Conservation (phyloP, 2,329 filamentous ascomycete genomes). For the Aspergillus felis region DNA sequence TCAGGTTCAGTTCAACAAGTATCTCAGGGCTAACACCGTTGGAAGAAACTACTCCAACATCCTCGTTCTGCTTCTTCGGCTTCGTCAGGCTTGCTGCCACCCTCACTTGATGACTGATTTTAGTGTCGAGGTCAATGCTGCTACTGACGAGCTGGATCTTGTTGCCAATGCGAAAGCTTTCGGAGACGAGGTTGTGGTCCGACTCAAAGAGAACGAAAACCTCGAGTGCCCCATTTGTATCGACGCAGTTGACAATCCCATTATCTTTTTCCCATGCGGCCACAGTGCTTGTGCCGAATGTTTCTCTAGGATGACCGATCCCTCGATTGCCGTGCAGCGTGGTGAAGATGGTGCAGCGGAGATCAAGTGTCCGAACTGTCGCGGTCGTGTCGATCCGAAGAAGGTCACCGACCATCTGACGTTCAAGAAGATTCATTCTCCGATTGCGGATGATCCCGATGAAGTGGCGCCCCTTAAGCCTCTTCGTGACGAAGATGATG, state of each 20-base stretch:
- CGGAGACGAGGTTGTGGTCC: slow-evolving; percentile 56
- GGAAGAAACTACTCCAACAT: slow-evolving; percentile 74
- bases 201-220: slow-evolving; percentile 57
- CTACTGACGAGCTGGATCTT: slow-evolving; percentile 54
- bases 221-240: slow-evolving; percentile 83
- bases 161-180: slow-evolving; percentile 61
- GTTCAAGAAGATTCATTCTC: slow-evolving; percentile 71
- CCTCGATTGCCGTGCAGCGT: slow-evolving; percentile 52
- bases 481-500: slow-evolving; percentile 26
- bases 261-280: slow-evolving; percentile 77
- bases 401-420: slow-evolving; percentile 69
- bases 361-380: slow-evolving; percentile 72
- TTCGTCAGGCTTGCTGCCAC: slow-evolving; percentile 79
- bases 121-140: slow-evolving; percentile 47
- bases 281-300: slow-evolving; percentile 77
- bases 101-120: slow-evolving; percentile 68
- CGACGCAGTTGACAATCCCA: slow-evolving; percentile 69
- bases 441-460: slow-evolving; percentile 42
- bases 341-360: slow-evolving; percentile 54
- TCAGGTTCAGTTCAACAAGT: slow-evolving; percentile 71
- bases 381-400: slow-evolving; percentile 60
- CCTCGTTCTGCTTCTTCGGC: slow-evolving; percentile 70
- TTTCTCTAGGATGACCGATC: slow-evolving; percentile 65
- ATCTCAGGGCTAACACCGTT: slow-evolving; percentile 64
- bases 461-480: slow-evolving; percentile 1